Evolutionary conservation across 139 green algal species (phyloP), one percentile per base, ranked within the genome.

Genomic region (Dunaliella primolecta): DNA sequence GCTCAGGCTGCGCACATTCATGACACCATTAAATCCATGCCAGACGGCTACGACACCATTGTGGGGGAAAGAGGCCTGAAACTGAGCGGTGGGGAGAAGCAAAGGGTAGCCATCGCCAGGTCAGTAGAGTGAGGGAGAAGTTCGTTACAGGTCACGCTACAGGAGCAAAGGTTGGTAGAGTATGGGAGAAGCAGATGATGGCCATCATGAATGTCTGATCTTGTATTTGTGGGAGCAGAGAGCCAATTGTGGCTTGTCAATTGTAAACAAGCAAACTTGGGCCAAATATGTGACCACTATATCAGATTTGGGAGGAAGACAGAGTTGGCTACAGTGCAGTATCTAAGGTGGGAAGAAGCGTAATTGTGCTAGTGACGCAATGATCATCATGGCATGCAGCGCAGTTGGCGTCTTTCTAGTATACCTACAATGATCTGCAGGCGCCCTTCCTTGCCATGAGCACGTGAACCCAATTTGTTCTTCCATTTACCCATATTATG

Each of bases 51-150:
- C 86, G 78, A 89, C 46, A 99, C 97, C 0, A n/a, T 97, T 21
- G 96, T 98, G 35, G 96, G 96, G 0, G 96, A 98, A 92, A 87
- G 96, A 2, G 96, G 96, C 0, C 90, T 98, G 25, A 98, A 98
- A 92, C 92, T 99, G 33, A 96, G 91, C 79, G 96, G 96, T 29
- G 96, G 96, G 1, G 96, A 98, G 93, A 98, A 98, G 90, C 96
- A 98, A 91, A 90, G 96, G 0, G 95, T 98, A 36, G 94, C 96
- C 2, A 94, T 99, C 37, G 96, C 96, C 24, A 87, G 96, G 78
- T 90, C 38, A 27, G 84, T 11, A 31, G 37, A n/a, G 64, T 36
- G 37, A 24, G 24, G 55, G 55, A 23, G 24, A 46, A n/a, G n/a
- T n/a, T n/a, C n/a, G n/a, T n/a, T n/a, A n/a, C n/a, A 79, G 33